Evolutionary conservation across 2,329 filamentous ascomycete species (phyloP).

Genomic region (Beauveria varroae): DNA sequence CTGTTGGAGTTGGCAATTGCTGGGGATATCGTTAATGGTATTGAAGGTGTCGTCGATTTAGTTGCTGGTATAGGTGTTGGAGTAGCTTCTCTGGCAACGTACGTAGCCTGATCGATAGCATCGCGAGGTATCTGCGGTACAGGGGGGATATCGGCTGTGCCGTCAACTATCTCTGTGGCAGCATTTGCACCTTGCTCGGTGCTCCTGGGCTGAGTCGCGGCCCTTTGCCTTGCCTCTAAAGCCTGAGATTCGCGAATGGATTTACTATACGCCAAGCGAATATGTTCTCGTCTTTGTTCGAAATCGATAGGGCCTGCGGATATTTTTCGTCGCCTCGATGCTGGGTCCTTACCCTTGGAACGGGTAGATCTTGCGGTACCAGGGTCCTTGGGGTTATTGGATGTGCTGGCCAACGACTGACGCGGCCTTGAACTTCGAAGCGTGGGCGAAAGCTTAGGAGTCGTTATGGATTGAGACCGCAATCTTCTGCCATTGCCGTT

Average conservation of each 20-base stretch:
- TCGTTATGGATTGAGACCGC: constrained; percentile 64
- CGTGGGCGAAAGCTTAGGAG: constrained; percentile 67
- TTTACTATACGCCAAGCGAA: constrained; percentile 78
- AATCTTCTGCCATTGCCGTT: constrained; percentile 53
- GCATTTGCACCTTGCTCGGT: constrained; percentile 18
- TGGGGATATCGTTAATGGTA: constrained; percentile 12
- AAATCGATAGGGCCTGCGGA: constrained; percentile 75
- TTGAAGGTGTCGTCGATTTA: background rate
- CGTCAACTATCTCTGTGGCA: background rate
- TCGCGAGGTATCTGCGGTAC: constrained; percentile 7
- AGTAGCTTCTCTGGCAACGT: constrained; percentile 1
- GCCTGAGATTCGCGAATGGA: constrained; percentile 70
- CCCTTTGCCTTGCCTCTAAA: constrained; percentile 44
- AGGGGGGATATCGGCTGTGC: background rate
- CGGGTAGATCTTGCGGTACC: constrained; percentile 47
- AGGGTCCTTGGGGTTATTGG: constrained; percentile 57
- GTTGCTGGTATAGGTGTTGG: background rate
- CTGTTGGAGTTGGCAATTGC: background rate
- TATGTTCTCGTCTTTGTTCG: constrained; percentile 70
- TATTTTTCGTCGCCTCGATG: constrained; percentile 40
- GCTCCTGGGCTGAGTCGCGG: constrained; percentile 41
- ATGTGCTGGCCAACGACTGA: constrained; percentile 68
- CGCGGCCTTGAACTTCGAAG: constrained; percentile 76
- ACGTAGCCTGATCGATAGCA: background rate
- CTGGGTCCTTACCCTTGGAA: constrained; percentile 23